Base-by-base conservation (phyloP, 1,284 basidiomycete genomes). In the Papiliotrema flavescens region DNA sequence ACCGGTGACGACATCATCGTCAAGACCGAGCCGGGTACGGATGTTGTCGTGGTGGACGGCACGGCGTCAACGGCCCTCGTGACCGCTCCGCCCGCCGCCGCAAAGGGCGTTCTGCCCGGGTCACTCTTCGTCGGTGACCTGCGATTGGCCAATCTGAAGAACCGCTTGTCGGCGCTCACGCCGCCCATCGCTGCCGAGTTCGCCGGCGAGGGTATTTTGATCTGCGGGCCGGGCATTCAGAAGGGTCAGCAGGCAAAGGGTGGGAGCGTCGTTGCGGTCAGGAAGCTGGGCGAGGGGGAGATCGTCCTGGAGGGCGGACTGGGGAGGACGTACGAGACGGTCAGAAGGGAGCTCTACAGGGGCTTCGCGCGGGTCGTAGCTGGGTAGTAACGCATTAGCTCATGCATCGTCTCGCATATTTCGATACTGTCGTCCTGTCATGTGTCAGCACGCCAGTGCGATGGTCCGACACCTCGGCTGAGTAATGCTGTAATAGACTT, bases 51-150 rank as follows among this genome's bases (percentile, higher is more conserved):
- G 28, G 28, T 32, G 28, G 28, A 11, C 28, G 59, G 48, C n/a
- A 47, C 51, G 47, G 26, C 43, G 20, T 53, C 49, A 37, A 53
- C 35, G 2, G 53, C 47, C 9, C 15, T 57, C 53, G 41, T 49
- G 6, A 14, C 42, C 2, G 53, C 47, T 36, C 56, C 76, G 37
- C 67, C 78, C 80, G 34, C 77, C 82, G 2, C 79, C 89, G 3
- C 85, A 86, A 32, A 32, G 28, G 28, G 28, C 28, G 78, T 83
- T 1, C 79, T 93, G 2, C 89, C 90, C 1, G 83, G 86, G 55
- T 92, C 93, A 0, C 88, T 92, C 8, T 94, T 95, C 85, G 95
- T 98, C 56, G 94, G 94, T 44, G 94, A 97, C 69, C 82, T 97
- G 43, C 92, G 93, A 69, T 80, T 98, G 26, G 90, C 90, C 0